Evolutionary conservation across 352 stramenopile genomes (phyloP).

Genomic region (Globisporangium barbulae): DNA sequence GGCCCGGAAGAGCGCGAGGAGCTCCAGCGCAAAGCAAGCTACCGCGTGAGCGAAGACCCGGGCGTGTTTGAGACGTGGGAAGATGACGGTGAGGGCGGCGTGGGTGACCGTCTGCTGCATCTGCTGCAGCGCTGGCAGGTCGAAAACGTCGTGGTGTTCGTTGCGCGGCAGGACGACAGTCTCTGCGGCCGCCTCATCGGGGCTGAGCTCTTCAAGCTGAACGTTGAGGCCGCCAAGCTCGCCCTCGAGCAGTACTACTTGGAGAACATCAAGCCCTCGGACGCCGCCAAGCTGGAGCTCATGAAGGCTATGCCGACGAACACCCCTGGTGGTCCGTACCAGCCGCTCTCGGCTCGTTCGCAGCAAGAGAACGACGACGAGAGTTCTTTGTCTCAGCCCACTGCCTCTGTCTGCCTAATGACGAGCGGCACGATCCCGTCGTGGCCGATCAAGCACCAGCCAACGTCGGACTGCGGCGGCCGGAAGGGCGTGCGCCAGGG

Average conservation of each 20-base stretch:
- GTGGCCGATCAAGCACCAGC: slow-evolving; percentile 54
- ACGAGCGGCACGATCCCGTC: slow-evolving; percentile 50
- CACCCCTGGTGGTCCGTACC: slow-evolving; percentile 14
- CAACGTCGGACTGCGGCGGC: slow-evolving; percentile 50
- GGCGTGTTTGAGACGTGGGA: slow-evolving; percentile 49
- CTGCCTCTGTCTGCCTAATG: slow-evolving; percentile 44
- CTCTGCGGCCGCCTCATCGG: slow-evolving; percentile 61
- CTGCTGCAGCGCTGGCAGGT: slow-evolving; percentile 83
- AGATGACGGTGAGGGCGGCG: slow-evolving; percentile 47
- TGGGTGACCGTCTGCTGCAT: slow-evolving; percentile 73
- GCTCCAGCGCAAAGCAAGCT: slow-evolving; percentile 7
- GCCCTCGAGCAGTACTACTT: slow-evolving; percentile 76
- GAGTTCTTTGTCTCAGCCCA: not conserved
- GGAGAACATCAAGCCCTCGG: slow-evolving; percentile 35
- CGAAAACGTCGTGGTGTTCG: slow-evolving; percentile 62
- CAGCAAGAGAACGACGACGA: slow-evolving; percentile 3
- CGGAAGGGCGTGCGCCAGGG: slow-evolving; percentile 51
- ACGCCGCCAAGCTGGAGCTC: slow-evolving; percentile 52
- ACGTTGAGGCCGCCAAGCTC: slow-evolving; percentile 67
- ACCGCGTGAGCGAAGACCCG: slow-evolving; percentile 17
- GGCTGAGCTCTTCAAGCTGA: slow-evolving; percentile 61
- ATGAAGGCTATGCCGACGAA: slow-evolving; percentile 16
- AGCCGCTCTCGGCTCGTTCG: slow-evolving; percentile 9
- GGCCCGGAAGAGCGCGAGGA: slow-evolving; percentile 5
- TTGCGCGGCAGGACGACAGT: slow-evolving; percentile 61